A percentile compares a stretch with the other conserved stretches of the same genome.
These are phyloP conservation scores for Wallacemonas rigidus DNA, from an alignment of 208 protist genomes.

Conservation along the genomic window DNA sequence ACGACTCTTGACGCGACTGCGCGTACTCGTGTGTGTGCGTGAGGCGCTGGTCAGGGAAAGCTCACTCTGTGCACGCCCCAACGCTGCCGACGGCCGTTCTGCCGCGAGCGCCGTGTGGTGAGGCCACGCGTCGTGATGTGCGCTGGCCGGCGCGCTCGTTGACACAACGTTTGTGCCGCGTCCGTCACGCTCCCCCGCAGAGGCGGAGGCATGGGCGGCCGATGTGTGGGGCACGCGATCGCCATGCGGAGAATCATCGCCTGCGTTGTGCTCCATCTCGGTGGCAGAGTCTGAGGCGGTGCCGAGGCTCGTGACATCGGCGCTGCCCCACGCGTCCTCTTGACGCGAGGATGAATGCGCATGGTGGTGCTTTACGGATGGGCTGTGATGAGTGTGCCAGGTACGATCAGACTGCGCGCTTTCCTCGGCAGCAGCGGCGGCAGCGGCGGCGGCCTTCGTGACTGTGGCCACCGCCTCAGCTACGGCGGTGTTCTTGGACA, in stretches of 20 bases:
- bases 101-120: too few relatives aligned
- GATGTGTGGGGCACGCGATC: too few relatives aligned
- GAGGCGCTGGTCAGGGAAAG: neutral
- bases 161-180: neutral
- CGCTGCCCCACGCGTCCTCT: neutral
- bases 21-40: slow-evolving; percentile 9
- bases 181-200: too few relatives aligned
- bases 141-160: slow-evolving; percentile 1
- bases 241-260: neutral
- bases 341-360: too few relatives aligned
- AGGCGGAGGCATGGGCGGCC: too few relatives aligned
- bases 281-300: neutral
- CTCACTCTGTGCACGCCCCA: neutral
- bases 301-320: slow-evolving; percentile 7
- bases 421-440: too few relatives aligned
- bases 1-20: slow-evolving; percentile 12
- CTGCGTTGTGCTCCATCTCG: neutral
- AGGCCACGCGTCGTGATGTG: neutral
- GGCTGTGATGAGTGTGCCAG: too few relatives aligned
- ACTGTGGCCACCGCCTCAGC: too few relatives aligned
- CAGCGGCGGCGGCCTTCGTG: too few relatives aligned
- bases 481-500: too few relatives aligned
- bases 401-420: too few relatives aligned
- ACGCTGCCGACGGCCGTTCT: neutral
- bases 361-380: too few relatives aligned